Evolutionary conservation across 495 filamentous ascomycete species (phyloP).

Genomic region (Amniculicola lignicola): DNA sequence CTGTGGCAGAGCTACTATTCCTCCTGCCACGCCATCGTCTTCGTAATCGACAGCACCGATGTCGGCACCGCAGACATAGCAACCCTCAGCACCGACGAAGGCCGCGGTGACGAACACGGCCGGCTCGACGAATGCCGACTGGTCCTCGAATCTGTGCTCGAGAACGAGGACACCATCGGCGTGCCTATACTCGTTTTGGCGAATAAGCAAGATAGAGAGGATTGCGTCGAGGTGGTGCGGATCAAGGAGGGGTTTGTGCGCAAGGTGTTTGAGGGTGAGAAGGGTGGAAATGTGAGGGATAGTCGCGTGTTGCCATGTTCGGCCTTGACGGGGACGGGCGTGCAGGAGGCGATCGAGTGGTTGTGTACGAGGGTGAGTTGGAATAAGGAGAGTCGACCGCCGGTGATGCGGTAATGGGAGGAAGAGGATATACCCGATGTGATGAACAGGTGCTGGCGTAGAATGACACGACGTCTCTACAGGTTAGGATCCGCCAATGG

Average conservation of each 20-base stretch:
- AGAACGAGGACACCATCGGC: constrained; percentile 78
- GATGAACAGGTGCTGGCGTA: no score
- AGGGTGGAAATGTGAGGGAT: constrained; percentile 78
- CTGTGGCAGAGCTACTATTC: constrained; percentile 96
- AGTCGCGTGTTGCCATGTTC: constrained; percentile 87
- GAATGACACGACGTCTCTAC: no score
- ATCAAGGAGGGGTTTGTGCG: constrained; percentile 95
- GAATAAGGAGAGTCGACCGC: constrained; percentile 90
- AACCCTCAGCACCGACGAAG: neutral
- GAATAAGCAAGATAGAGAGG: constrained; percentile 96
- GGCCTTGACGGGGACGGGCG: constrained; percentile 85
- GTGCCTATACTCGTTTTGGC: constrained; percentile 90
- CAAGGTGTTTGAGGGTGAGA: constrained; percentile 91
- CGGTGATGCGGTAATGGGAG: constrained; percentile 87
- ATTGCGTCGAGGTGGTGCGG: constrained; percentile 92
- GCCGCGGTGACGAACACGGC: constrained; percentile 52
- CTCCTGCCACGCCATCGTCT: constrained; percentile 92
- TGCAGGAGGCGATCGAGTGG: constrained; percentile 95
- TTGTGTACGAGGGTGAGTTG: constrained; percentile 84
- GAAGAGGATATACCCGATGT: no score
- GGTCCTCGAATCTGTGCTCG: constrained; percentile 83
- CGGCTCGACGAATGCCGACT: constrained; percentile 83
- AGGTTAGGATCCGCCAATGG: no score
- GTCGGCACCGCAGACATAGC: constrained; percentile 71
- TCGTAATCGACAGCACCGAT: constrained; percentile 91